These are phyloP conservation scores for Lactuca saligna DNA, from an alignment of 129 eudicot genomes.

Conservation along the genomic window DNA sequence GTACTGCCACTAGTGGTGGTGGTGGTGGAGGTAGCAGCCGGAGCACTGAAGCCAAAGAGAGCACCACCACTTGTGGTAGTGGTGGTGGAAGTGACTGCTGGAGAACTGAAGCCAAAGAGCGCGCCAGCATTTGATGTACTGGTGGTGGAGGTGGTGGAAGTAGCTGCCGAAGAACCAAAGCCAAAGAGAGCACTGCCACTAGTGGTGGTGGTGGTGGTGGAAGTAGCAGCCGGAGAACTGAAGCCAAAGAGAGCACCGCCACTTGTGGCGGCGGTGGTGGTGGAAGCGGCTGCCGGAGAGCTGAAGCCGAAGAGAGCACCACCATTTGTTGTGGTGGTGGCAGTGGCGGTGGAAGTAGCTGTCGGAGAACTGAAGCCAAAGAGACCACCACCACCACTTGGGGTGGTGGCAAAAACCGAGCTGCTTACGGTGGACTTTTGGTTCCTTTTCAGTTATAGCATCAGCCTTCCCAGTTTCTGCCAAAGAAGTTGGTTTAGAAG, in stretches of 20 bases:
- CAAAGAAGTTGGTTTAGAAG: constrained; percentile 25
- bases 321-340: neutral
- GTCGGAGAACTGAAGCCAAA: constrained; percentile 44
- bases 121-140: constrained; percentile 28
- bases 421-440: constrained; percentile 23
- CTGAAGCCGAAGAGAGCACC: constrained; percentile 18
- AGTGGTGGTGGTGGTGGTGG: constrained; percentile 12
- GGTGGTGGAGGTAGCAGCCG: neutral
- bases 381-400: constrained; percentile 38
- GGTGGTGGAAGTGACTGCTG: constrained; percentile 31
- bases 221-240: neutral
- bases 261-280: constrained; percentile 6
- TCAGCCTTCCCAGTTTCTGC: constrained; percentile 31
- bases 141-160: constrained; percentile 8
- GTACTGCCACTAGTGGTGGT: neutral
- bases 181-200: constrained; percentile 11
- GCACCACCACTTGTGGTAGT: neutral
- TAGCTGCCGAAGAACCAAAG: constrained; percentile 9
- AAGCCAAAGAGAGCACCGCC: neutral
- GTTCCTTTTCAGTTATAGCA: constrained; percentile 30
- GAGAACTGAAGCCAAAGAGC: constrained; percentile 40
- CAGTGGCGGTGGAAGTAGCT: constrained; percentile 28
- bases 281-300: constrained; percentile 14
- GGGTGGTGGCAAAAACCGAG: constrained; percentile 23
- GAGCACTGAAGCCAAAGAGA: constrained; percentile 21